A percentile compares a stretch with the other conserved stretches of the same genome.
Evolutionary conservation across 2,329 filamentous ascomycete genomes (phyloP).

Genomic region (Epichloe sylvatica): DNA sequence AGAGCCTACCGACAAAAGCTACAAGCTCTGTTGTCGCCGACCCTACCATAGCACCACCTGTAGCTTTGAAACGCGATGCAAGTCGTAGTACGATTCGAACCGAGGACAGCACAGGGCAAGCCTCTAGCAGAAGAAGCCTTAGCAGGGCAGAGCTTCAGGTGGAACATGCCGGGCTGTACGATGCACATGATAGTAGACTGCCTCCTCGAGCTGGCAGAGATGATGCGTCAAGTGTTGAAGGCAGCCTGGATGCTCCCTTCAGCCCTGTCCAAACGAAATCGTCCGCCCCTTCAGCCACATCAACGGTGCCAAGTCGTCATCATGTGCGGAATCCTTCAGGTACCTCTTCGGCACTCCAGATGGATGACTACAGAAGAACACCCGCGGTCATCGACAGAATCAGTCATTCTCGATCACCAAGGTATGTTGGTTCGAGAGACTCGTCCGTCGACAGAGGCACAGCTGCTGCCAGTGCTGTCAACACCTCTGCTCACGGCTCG

Average conservation of each 20-base stretch:
- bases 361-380: constrained; percentile 27
- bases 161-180: constrained; percentile 24
- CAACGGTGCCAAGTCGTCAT: constrained; percentile 21
- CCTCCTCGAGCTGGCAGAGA: constrained; percentile 25
- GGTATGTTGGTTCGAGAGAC: constrained; percentile 35
- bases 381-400: constrained; percentile 44
- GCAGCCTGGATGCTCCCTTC: constrained; percentile 28
- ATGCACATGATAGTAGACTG: constrained; percentile 22
- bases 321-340: constrained; percentile 20
- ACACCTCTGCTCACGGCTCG: constrained; percentile 43
- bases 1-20: constrained; percentile 28
- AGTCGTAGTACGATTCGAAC: constrained; percentile 27
- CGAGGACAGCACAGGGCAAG: constrained; percentile 29
- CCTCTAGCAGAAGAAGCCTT: constrained; percentile 27
- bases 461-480: constrained; percentile 42
- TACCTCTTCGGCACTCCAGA: constrained; percentile 22
- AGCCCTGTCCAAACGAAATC: constrained; percentile 26
- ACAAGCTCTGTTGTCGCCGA: constrained; percentile 28
- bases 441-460: constrained; percentile 45
- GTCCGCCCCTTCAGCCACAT: constrained; percentile 15
- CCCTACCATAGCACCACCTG: constrained; percentile 33
- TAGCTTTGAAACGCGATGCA: constrained; percentile 35
- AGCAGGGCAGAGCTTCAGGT: constrained; percentile 28
- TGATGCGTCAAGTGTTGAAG: constrained; percentile 31
- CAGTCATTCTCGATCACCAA: constrained; percentile 30